Evolutionary conservation across 2,329 filamentous ascomycete species (phyloP), one percentile per base, ranked within the genome.

Genomic region (Apiospora marii): DNA sequence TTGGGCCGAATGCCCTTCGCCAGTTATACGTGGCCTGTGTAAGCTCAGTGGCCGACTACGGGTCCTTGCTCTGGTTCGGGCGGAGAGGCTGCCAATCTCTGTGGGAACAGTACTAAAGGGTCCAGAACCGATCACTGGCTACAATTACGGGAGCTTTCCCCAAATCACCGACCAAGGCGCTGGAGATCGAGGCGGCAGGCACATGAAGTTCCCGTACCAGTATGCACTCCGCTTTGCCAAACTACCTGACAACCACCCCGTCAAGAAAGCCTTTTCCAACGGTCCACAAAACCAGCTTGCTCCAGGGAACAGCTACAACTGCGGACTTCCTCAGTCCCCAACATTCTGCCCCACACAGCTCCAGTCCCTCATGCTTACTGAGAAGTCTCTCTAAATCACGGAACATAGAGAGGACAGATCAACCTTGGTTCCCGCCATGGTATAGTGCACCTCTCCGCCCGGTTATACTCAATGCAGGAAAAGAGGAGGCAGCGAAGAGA

Each of bases 111-210:
- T 58, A 58, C 27, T 27, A 58, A 6, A 58, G 10, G 51, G 3
- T 58, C 14, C 14, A 58, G 27, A 58, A 58, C 27, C 27, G 14
- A 58, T 27, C 27, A 58, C 51, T 58, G 14, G 27, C 27, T 14
- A 58, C 14, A 16, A 58, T 58, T 24, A 53, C 51, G 51, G 51
- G 51, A 30, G 51, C 24, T 49, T 53, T 53, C 51, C 51, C 24
- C 5, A 53, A 13, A 12, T 53, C 51, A 16, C 24, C 7, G 7
- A 37, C 7, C 7, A 37, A 37, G 7, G 34, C 7, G 7, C 7
- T 37, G 7, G 7, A 37, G 34, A 7, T 37, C 7, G 7, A 37
- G 7, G 34, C 34, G 4, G 48, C 48, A 51, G 48, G n/a, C 48
- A 51, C 24, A 22, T 22, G 22, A 51, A 51, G 48, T 22, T 51